Base-by-base conservation (phyloP, 2,329 filamentous ascomycete species). In the Aspergillus neoniger region DNA sequence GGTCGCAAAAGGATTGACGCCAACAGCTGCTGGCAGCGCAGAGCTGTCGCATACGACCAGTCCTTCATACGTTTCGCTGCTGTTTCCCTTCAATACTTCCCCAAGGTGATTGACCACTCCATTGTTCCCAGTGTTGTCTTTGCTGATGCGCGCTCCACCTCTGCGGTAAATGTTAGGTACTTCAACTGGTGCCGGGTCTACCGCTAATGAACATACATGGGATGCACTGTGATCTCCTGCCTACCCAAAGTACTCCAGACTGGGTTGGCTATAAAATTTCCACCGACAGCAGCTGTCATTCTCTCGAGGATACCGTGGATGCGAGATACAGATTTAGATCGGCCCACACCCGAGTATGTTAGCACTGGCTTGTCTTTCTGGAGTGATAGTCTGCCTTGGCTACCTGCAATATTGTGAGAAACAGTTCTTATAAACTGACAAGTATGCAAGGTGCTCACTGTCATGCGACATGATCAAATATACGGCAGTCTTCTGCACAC, bases 391-490 rank as follows among this genome's bases (percentile, higher is more conserved):
- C 47, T 50, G 25, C 47, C 47, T 50, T 50, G 47, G 15, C 47
- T 50, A 50, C 28, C 47, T 50, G 28, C 9, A 32, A n/a, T 17
- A 14, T 32, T 10, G 17, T 50, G 4, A 50, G 47, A 17, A 10
- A 5, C 10, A 23, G 9, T n/a, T 44, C 9, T 9, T 28, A 17
- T 9, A 28, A 28, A 3, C 19, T 44, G 70, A 7, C 81, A 81
- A 1, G 85, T 86, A 73, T 89, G 85, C 66, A 86, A 76, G 78
- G 5, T 23, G n/a, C 47, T 50, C 25, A 50, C 82, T 86, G 65
- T 89, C 87, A 66, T 89, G 86, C 1, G 83, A 85, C 86, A 89
- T 88, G 69, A 89, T 80, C 4, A 90, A 78, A 69, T 88, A 90
- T 0, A 86, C 81, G 60, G 88, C 84, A 0, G 86, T 90, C 60